Base-by-base conservation (phyloP, 331 rosid genomes). In the Malus hybrid region DNA sequence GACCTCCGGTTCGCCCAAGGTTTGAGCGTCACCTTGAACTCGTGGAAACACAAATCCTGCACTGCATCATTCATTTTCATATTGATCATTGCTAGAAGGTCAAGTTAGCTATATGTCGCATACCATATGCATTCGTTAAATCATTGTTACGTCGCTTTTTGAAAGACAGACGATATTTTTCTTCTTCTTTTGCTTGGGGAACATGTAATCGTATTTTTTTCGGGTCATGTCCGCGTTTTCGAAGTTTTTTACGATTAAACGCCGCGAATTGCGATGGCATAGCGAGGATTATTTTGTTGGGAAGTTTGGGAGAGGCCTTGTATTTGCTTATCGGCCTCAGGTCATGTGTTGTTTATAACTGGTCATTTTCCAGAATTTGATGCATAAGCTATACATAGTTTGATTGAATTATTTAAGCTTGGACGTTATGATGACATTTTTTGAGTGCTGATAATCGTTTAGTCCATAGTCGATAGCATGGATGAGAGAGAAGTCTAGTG, bases 61-160 rank as follows among this genome's bases (percentile, higher is more conserved):
- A 50, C 73, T 34, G 26, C 57, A 52, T 82, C 71, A 36, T 78
- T 83, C 91, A 74, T 85, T 82, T 66, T 65, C 68, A 24, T 15
- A 75, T 42, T 77, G 24, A 57, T 57, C 70, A 26, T 18, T 78
- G 70, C 56, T 62, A 61, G 50, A 19, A 66, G 77, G 76, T 64
- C 34, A 10, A 72, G 65, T 77, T 65, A 75, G 88, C 74, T 68
- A 82, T 77, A 73, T 26, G 39, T 73, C 66, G 72, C 36, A 61
- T 80, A 75, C 83, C 82, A 76, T 57, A 52, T 83, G 89, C 89
- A 82, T 83, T 87, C 89, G 71, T 82, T 73, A 78, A 76, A 55
- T 81, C 79, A 83, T 80, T 74, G 46, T 74, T 44, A 46, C 50
- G 70, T 66, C 20, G 70, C 30, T 5, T 62, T 73, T 73, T 62